Percentiles rank a stretch among this genome's conserved stretches.
These are phyloP conservation scores for Hordeum pubiflorum DNA, from an alignment of 202 grass and related monocot genomes.

Conservation along the genomic window DNA sequence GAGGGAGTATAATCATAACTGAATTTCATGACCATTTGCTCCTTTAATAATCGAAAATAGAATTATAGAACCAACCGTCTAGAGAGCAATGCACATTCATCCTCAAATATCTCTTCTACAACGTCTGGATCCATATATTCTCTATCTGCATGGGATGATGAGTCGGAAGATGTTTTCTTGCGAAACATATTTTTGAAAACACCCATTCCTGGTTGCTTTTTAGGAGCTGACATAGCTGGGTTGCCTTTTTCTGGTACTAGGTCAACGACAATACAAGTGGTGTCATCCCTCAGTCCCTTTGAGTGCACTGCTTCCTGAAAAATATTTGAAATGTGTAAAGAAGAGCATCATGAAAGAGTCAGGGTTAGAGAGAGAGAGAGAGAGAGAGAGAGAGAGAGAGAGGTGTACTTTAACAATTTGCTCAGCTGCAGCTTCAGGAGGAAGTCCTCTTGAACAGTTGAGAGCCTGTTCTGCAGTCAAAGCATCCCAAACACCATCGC, in stretches of 20 bases:
- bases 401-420: conserved; percentile 81
- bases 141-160: conserved; percentile 58
- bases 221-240: conserved; percentile 29
- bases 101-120: conserved; percentile 87
- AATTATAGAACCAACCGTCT: conserved; percentile 43
- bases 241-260: conserved; percentile 55
- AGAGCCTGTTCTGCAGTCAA: conserved; percentile 63
- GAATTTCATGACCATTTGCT: neutral
- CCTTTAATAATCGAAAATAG: neutral
- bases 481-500: conserved; percentile 97
- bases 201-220: conserved; percentile 72
- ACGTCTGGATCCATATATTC: conserved; percentile 64
- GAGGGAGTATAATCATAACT: neutral
- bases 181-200: conserved; percentile 92
- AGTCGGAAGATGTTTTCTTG: conserved; percentile 48
- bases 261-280: conserved; percentile 91
- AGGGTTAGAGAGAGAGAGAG: neutral
- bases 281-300: conserved; percentile 89
- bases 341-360: conserved; percentile 2
- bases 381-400: neutral
- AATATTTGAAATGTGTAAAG: conserved; percentile 26
- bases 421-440: conserved; percentile 57
- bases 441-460: conserved; percentile 54
- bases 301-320: conserved; percentile 74
- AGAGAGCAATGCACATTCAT: conserved; percentile 71